These are phyloP conservation scores for Metarhizium rileyi DNA, from an alignment of 2,329 filamentous ascomycete species.

Conservation along the genomic window DNA sequence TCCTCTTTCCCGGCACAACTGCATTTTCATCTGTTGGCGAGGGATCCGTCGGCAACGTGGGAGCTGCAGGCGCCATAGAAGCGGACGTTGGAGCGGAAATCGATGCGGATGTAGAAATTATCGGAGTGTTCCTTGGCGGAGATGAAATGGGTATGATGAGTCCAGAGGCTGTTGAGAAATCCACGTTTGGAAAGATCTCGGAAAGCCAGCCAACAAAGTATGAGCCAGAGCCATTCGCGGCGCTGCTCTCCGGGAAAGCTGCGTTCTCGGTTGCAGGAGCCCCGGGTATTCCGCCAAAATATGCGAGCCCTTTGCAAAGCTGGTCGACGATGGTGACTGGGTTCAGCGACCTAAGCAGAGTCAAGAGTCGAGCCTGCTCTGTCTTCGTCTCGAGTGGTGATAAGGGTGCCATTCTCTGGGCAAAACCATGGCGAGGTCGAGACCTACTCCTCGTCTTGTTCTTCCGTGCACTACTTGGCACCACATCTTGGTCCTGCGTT, in stretches of 20 bases:
- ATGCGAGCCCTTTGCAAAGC: constrained; percentile 52
- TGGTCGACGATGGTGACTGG: constrained; percentile 50
- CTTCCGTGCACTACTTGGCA: not conserved
- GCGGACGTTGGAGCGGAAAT: not conserved
- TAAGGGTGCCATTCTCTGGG: constrained; percentile 7
- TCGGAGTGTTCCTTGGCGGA: constrained; percentile 25
- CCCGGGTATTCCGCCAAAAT: constrained; percentile 51
- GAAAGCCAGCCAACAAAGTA: constrained; percentile 52
- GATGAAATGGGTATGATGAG: not conserved
- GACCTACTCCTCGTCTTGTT: not conserved
- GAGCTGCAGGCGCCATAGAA: constrained; percentile 1
- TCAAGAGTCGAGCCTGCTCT: constrained; percentile 51
- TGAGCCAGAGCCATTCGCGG: constrained; percentile 46
- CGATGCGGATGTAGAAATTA: constrained; percentile 10
- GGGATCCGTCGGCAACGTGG: not conserved
- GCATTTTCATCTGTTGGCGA: not conserved
- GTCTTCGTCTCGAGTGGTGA: constrained; percentile 40
- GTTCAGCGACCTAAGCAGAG: constrained; percentile 44
- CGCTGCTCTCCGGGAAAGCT: constrained; percentile 44
- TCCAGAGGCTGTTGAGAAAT: not conserved
- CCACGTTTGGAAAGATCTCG: constrained; percentile 41
- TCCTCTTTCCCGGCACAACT: constrained; percentile 26
- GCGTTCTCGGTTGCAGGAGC: constrained; percentile 39
- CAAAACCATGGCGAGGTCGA: not conserved
- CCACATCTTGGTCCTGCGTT: not conserved